phyloP scores from a whole-genome alignment of 2,329 filamentous ascomycete genomes.

The Juglanconis sp. region DNA sequence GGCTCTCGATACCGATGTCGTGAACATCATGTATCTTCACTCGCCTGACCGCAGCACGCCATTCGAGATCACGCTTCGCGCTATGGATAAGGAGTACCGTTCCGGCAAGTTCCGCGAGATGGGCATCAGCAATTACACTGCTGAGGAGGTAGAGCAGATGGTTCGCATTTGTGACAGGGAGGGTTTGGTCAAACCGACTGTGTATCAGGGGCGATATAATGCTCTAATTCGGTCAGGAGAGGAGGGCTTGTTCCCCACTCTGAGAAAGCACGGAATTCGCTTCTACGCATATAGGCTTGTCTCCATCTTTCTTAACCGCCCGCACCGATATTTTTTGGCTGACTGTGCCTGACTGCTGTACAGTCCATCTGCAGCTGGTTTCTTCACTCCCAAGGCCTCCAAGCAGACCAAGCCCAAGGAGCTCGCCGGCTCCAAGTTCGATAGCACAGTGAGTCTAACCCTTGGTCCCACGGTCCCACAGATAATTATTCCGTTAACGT shows the following conservation, averaged over 20 bases:
- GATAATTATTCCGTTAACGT: too few relatives aligned
- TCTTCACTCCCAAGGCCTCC: too few relatives aligned
- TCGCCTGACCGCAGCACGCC: slow-evolving; percentile 26
- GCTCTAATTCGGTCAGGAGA: slow-evolving; percentile 30
- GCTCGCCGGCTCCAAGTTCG: too few relatives aligned
- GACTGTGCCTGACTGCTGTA: too few relatives aligned
- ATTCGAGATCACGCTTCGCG: slow-evolving; percentile 34
- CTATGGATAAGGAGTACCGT: slow-evolving; percentile 32
- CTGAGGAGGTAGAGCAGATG: slow-evolving; percentile 69
- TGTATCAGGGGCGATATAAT: slow-evolving; percentile 73
- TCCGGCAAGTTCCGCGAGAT: slow-evolving; percentile 37
- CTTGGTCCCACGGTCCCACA: too few relatives aligned
- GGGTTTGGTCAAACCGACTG: slow-evolving; percentile 63
- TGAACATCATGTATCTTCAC: slow-evolving; percentile 6
- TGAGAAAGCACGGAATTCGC: slow-evolving; percentile 31
- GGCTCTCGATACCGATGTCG: slow-evolving; percentile 20
- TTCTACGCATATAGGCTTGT: slow-evolving; percentile 33
- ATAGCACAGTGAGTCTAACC: too few relatives aligned
- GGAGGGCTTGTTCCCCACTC: slow-evolving; percentile 30
- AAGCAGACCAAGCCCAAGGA: too few relatives aligned
- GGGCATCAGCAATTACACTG: slow-evolving; percentile 38
- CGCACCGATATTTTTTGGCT: too few relatives aligned
- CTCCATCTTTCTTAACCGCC: too few relatives aligned
- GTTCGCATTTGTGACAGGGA: slow-evolving; percentile 62
- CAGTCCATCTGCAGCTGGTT: too few relatives aligned